Base-by-base conservation (phyloP, 345 rosid genomes). In the Orychophragmus violaceus region DNA sequence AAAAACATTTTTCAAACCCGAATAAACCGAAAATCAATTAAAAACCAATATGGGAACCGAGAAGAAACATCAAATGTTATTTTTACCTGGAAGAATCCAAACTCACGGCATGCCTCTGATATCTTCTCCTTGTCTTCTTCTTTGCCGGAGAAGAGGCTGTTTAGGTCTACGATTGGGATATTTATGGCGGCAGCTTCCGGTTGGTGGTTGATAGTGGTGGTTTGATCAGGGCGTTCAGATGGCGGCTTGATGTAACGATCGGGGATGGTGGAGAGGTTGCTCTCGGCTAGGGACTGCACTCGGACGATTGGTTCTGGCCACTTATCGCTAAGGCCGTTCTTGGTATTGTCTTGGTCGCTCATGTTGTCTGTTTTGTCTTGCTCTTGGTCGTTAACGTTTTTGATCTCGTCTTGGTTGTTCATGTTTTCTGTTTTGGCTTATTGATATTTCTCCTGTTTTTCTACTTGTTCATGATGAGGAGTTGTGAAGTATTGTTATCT, bases 261-360 rank as follows among this genome's bases (percentile, higher is more conserved):
- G 0, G 99, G 97, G 62, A 94, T 71, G 18, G 13, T 18, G 10
- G 62, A 3, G 3, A 76, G 65, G 37, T 82, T 74, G 41, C 78
- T 77, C 13, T 90, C 89, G 51, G 97, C 90, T 56, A 94, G 75
- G 39, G 96, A 82, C 61, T 90, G 99, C 71, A 94, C 99, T 2
- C 99, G 90, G 59, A 90, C 80, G 12, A 90, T 74, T 1, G 97
- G 99, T 65, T 94, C 99, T 3, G 99, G 99, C 99, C 99, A 94
- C 16, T 82, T 88, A 74, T 61, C 45, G 1, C 52, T 44, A 16
- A 64, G 57, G 23, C 65, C 33, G 8, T 45, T 36, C 58, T 25
- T 36, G 48, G 36, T 63, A 33, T 30, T 42, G 25, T 46, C 51
- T 14, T 64, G 32, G 22, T 61, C 52, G 1, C 67, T 50, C 35